These are phyloP conservation scores for Chlorociboria aeruginascens DNA, from an alignment of 495 filamentous ascomycete genomes.

Conservation along the genomic window DNA sequence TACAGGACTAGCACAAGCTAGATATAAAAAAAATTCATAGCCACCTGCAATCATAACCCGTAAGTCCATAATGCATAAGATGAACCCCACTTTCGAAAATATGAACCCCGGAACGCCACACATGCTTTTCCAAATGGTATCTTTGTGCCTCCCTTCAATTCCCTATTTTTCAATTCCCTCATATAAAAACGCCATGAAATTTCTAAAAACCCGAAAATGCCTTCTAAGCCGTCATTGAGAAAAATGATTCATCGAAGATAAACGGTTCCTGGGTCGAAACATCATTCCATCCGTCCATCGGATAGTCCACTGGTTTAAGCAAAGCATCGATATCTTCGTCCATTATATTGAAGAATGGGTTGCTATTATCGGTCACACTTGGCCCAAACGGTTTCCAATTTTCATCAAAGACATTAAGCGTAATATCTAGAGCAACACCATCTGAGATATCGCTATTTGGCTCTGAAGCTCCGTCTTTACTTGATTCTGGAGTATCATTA, in stretches of 20 bases:
- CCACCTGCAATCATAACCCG: not conserved
- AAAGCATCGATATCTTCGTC: constrained; percentile 17
- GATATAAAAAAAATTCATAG: not conserved
- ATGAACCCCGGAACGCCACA: constrained; percentile 7
- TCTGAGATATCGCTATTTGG: constrained; percentile 43
- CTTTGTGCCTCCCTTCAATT: constrained; percentile 3
- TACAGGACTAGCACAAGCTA: no score
- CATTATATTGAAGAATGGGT: constrained; percentile 17
- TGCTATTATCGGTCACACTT: constrained; percentile 24
- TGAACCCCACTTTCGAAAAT: not conserved
- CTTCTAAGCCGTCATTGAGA: constrained; percentile 25
- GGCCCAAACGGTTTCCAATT: constrained; percentile 27
- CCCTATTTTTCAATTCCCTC: not conserved
- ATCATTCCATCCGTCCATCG: constrained; percentile 29
- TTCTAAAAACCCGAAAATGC: constrained; percentile 1
- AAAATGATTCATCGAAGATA: constrained; percentile 28
- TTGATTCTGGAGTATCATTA: constrained; percentile 44
- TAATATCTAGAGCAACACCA: constrained; percentile 23
- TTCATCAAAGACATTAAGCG: constrained; percentile 28
- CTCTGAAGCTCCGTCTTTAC: constrained; percentile 39
- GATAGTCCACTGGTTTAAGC: constrained; percentile 3
- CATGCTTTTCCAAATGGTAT: constrained; percentile 17
- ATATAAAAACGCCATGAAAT: constrained; percentile 4
- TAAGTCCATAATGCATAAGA: not conserved
- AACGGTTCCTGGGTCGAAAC: constrained; percentile 29